Percentiles rank a stretch among this genome's conserved stretches.
phyloP scores from a whole-genome alignment of 1,284 basidiomycete species.

The Cutaneotrichosporon cutaneum region DNA sequence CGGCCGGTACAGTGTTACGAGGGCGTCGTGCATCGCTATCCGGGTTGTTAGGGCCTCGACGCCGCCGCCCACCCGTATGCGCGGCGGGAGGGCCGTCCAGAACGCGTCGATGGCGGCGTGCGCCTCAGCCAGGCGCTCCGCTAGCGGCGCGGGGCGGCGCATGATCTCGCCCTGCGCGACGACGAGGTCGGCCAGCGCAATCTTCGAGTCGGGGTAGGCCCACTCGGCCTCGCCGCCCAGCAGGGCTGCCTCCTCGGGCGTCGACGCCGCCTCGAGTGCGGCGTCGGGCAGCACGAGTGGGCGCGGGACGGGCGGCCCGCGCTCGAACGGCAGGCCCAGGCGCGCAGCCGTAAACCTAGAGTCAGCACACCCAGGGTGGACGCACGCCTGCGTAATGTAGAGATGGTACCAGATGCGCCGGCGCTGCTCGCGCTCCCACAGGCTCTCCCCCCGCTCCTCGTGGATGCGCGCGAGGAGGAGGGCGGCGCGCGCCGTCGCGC shows the following conservation, averaged over 20 bases:
- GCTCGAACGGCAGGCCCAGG: not conserved
- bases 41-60: slow-evolving; percentile 37
- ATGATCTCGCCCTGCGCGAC: not conserved
- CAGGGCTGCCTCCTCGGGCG: not conserved
- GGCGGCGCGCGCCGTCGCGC: slow-evolving; percentile 5
- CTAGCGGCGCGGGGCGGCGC: not conserved
- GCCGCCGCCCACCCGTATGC: slow-evolving; percentile 30
- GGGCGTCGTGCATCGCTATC: slow-evolving; percentile 7
- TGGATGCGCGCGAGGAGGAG: not conserved
- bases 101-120: not conserved
- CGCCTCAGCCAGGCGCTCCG: not conserved
- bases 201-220: slow-evolving; percentile 1
- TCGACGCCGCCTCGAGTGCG: not conserved
- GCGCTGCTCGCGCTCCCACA: not conserved
- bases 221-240: not conserved
- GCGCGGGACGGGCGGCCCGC: not conserved
- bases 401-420: slow-evolving; percentile 2
- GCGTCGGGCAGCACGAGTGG: slow-evolving; percentile 5
- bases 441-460: slow-evolving; percentile 3
- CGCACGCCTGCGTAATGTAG: not conserved
- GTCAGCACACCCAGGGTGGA: not conserved
- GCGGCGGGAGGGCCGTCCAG: not conserved
- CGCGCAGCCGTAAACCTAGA: not conserved
- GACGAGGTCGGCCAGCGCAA: not conserved
- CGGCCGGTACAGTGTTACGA: not conserved